These are phyloP conservation scores for Aphanomyces invadans DNA, from an alignment of 352 stramenopile species.

Conservation along the genomic window DNA sequence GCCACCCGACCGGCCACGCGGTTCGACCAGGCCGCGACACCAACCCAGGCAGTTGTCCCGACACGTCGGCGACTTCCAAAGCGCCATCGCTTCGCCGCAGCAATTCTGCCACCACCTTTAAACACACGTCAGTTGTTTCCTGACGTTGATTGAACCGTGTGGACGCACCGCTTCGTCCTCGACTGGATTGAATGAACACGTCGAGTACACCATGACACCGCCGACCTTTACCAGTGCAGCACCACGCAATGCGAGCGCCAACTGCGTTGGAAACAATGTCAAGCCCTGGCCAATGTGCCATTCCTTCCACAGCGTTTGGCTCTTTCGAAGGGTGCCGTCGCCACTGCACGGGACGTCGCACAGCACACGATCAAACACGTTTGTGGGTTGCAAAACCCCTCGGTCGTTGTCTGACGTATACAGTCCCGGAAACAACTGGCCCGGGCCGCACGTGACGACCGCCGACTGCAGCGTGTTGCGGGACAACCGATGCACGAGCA, in stretches of 20 bases:
- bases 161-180: conserved; percentile 91
- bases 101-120: conserved; percentile 88
- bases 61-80: conserved; percentile 87
- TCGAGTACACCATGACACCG: conserved; percentile 93
- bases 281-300: conserved; percentile 90
- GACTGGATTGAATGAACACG: conserved; percentile 97
- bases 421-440: conserved; percentile 89
- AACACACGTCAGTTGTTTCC: too few relatives aligned
- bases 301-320: conserved; percentile 88
- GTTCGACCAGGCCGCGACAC: conserved; percentile 42
- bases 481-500: conserved; percentile 93
- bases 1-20: conserved; percentile 71
- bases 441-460: conserved; percentile 91
- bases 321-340: conserved; percentile 98
- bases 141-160: too few relatives aligned
- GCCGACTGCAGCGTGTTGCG: conserved; percentile 71
- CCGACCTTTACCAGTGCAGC: conserved; percentile 86
- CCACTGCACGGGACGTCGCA: conserved; percentile 97
- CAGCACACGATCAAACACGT: conserved; percentile 96
- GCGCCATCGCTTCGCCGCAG: conserved; percentile 80
- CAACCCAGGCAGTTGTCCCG: conserved; percentile 47
- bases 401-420: conserved; percentile 36
- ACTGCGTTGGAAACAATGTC: conserved; percentile 90
- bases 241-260: conserved; percentile 88
- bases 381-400: conserved; percentile 39